Conservation (phyloP, 192 early-diverging fungal genomes). For the Chytriomyces sp. region DNA sequence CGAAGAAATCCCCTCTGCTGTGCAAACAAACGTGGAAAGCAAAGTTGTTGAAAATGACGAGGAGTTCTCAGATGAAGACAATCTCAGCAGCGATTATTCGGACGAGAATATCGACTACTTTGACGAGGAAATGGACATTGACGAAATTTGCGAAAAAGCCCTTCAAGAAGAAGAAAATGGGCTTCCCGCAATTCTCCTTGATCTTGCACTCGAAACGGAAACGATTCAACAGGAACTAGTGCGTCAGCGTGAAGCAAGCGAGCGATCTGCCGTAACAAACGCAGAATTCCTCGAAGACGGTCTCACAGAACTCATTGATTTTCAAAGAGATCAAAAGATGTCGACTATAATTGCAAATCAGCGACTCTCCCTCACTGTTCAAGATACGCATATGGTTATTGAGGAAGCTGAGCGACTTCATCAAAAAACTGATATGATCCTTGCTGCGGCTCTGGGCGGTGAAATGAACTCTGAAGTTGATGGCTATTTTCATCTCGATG, state of each 20-base stretch:
- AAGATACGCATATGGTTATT: neutral
- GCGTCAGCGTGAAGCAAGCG: constrained; percentile 15
- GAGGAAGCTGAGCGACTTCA: neutral
- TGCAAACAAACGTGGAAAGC: neutral
- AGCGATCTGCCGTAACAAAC: neutral
- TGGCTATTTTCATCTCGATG: constrained; percentile 10
- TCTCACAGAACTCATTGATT: neutral
- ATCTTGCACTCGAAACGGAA: constrained; percentile 13
- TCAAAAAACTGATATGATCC: neutral
- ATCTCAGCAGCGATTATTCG: neutral
- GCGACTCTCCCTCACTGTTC: neutral
- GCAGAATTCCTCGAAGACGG: constrained; percentile 8
- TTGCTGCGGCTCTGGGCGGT: neutral
- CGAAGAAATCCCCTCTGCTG: neutral
- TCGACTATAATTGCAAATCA: neutral
- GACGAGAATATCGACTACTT: neutral
- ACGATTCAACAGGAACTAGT: neutral
- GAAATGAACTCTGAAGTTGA: constrained; percentile 6
- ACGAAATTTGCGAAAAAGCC: neutral
- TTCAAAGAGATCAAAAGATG: neutral
- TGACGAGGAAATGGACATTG: neutral
- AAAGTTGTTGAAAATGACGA: neutral
- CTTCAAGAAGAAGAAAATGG: neutral
- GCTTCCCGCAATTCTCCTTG: neutral
- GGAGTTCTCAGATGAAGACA: neutral